Conservation (phyloP, 306 rosid species). For the Ammopiptanthus mongolicus region DNA sequence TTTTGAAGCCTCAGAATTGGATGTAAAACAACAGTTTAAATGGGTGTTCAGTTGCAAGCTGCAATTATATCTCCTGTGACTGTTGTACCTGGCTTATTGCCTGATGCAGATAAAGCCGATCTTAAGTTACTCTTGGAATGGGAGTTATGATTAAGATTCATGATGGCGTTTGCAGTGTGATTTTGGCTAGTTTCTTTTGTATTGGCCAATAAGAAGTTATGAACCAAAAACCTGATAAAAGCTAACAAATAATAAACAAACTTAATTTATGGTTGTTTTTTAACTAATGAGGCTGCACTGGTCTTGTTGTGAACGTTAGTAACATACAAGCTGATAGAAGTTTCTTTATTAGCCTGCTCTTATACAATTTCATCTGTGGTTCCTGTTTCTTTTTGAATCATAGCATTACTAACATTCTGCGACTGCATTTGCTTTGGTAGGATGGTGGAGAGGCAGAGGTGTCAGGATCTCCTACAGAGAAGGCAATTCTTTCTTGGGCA, state of each 20-base stretch:
- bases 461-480: slow-evolving; percentile 96
- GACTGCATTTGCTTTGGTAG: slow-evolving; percentile 41
- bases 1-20: not conserved
- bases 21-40: not conserved
- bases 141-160: too few relatives aligned
- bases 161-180: not conserved
- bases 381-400: slow-evolving; percentile 10
- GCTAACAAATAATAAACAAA: not conserved
- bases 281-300: not conserved
- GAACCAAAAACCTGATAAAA: not conserved
- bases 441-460: slow-evolving; percentile 61
- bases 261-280: not conserved
- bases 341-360: not conserved
- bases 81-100: not conserved
- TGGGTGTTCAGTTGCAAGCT: not conserved
- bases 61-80: not conserved
- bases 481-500: slow-evolving; percentile 94
- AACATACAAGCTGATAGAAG: slow-evolving; percentile 3
- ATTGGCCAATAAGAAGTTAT: not conserved
- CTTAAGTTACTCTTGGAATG: not conserved
- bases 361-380: not conserved
- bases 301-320: slow-evolving; percentile 16
- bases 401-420: slow-evolving; percentile 5
- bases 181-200: not conserved
- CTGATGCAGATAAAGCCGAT: not conserved